Evolutionary conservation across 768 basidiomycete genomes (phyloP).

Genomic region (Jaapia argillacea): DNA sequence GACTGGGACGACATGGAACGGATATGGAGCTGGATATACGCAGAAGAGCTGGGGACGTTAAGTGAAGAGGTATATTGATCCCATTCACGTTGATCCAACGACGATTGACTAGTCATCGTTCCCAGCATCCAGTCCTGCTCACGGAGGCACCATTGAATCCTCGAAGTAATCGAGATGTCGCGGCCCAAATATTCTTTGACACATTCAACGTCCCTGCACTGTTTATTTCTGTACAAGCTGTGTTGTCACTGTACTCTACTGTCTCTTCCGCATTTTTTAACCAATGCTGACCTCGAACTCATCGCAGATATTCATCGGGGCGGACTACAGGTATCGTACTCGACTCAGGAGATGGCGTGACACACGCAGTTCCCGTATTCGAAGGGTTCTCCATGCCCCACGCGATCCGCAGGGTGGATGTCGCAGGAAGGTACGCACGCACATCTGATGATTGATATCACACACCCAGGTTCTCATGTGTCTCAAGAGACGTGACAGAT

Average conservation of each 20-base stretch:
- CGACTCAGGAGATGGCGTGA: conserved; percentile 97
- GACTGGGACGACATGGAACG: conserved; percentile 99
- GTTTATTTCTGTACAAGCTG: conserved; percentile 95
- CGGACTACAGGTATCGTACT: conserved; percentile 98
- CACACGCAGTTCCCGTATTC: conserved; percentile 97
- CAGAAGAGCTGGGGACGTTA: conserved; percentile 88
- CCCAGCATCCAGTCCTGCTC: conserved; percentile 89
- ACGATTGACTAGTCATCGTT: conserved; percentile 7
- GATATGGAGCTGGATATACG: conserved; percentile 98
- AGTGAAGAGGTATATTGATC: conserved; percentile 81
- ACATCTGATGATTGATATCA: neutral
- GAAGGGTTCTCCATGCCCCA: conserved; percentile 99
- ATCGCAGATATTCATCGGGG: conserved; percentile 86
- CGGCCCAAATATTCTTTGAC: conserved; percentile 98
- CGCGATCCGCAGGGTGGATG: conserved; percentile 91
- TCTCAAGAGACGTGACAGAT: conserved; percentile 84
- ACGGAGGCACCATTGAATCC: conserved; percentile 98
- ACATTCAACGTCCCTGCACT: conserved; percentile 99
- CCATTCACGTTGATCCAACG: conserved; percentile 1
- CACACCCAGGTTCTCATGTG: conserved; percentile 3
- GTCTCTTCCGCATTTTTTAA: conserved; percentile 1
- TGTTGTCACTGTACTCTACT: conserved; percentile 78
- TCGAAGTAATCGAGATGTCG: conserved; percentile 89
- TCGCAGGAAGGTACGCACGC: conserved; percentile 75
- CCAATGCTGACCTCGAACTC: neutral